Evolutionary conservation across 1,139 yeast genomes (phyloP).

Genomic region (Groenewaldozyma sp.): DNA sequence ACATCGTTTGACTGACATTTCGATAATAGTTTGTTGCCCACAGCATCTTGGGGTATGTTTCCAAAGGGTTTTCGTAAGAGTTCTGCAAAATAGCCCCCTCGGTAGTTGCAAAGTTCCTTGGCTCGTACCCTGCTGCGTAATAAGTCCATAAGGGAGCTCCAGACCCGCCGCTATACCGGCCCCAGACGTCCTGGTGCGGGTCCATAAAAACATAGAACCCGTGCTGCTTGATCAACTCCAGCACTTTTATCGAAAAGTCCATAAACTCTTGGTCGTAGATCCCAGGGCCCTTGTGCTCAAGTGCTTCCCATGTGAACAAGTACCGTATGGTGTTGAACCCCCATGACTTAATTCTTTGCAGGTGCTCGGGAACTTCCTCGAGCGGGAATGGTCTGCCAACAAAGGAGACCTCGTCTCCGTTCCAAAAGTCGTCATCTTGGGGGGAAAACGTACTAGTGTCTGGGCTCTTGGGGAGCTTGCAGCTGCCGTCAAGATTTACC

Average conservation of each 20-base stretch:
- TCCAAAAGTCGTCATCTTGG: constrained; percentile 46
- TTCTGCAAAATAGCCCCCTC: constrained; percentile 75
- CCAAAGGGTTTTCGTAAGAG: constrained; percentile 34
- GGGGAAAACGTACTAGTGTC: constrained; percentile 44
- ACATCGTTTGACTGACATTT: constrained; percentile 72
- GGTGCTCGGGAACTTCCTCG: constrained; percentile 60
- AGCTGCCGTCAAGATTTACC: constrained; percentile 62
- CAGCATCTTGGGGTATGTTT: constrained; percentile 67
- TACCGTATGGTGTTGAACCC: constrained; percentile 77
- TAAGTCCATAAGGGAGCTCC: constrained; percentile 96
- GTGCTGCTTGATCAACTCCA: constrained; percentile 46
- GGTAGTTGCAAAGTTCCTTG: constrained; percentile 52
- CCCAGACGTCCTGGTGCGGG: constrained; percentile 95
- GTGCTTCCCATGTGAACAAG: constrained; percentile 83
- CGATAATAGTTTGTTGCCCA: constrained; percentile 88
- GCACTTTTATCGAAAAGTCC: constrained; percentile 55
- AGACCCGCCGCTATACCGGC: constrained; percentile 82
- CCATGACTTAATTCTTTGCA: constrained; percentile 62
- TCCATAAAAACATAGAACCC: constrained; percentile 79
- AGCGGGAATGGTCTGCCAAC: constrained; percentile 75
- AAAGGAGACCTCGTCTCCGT: constrained; percentile 67
- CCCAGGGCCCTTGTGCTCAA: constrained; percentile 86
- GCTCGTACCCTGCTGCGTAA: constrained; percentile 89
- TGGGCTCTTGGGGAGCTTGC: constrained; percentile 59
- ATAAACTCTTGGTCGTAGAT: constrained; percentile 69